These are phyloP conservation scores for Fusarium staphyleae DNA, from an alignment of 2,329 filamentous ascomycete species.

Conservation along the genomic window DNA sequence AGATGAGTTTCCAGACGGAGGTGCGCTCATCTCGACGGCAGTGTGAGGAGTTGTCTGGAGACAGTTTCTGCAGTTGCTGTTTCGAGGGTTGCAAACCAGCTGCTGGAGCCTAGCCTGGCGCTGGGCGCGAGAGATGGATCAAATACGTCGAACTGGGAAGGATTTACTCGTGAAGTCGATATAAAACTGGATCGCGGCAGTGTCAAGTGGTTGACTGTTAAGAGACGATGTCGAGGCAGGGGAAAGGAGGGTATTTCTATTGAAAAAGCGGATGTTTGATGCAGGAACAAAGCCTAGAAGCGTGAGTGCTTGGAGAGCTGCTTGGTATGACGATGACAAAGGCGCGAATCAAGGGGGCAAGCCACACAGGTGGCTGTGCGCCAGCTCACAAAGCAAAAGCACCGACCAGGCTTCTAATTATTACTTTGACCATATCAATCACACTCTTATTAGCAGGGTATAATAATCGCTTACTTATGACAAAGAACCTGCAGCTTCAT, in stretches of 20 bases:
- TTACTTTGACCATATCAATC: no score
- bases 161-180: neutral
- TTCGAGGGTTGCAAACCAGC: constrained; percentile 23
- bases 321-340: constrained; percentile 42
- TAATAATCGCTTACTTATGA: no score
- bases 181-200: neutral
- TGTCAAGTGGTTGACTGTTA: neutral
- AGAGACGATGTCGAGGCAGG: neutral
- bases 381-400: neutral
- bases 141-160: constrained; percentile 7
- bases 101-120: constrained; percentile 29
- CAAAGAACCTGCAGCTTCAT: no score
- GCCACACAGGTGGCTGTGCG: constrained; percentile 30
- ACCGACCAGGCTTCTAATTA: neutral
- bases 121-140: constrained; percentile 8
- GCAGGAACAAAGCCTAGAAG: constrained; percentile 22
- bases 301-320: constrained; percentile 7
- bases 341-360: constrained; percentile 15
- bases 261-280: constrained; percentile 24
- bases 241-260: constrained; percentile 15
- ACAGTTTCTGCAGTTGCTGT: neutral
- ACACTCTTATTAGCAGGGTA: no score
- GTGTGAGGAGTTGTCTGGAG: neutral
- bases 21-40: constrained; percentile 53
- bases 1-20: constrained; percentile 43